Evolutionary conservation across 2,329 filamentous ascomycete genomes (phyloP), one percentile per base, ranked within the genome.

Genomic region (Knoxdaviesia capensis): DNA sequence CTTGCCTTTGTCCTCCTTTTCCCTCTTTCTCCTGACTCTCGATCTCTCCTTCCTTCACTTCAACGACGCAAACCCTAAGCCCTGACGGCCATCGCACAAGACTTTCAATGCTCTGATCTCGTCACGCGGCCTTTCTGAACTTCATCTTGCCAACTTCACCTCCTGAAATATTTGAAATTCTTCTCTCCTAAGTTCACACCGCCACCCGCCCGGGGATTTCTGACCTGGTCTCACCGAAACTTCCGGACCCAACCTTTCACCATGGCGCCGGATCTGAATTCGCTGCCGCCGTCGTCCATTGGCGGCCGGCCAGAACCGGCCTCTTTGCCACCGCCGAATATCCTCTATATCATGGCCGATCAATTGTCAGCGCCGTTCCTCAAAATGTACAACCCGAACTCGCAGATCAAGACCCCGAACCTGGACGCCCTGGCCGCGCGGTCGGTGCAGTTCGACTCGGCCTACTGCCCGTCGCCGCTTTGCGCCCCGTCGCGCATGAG

Each of bases 401-500:
- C 86, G 1, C 80, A 83, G 56, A 94, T 94, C 68, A 83, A 86
- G 61, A 94, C 87, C 1, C 87, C 87, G 39, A 78, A 94, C 61
- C 72, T 94, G 46, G 84, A 94, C 60, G 72, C 75, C 41, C 69
- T 94, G 48, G 85, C 87, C 2, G 73, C 77, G 49, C 74, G 74
- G 46, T 81, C 85, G 7, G 86, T 94, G 32, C 81, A 92, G 55
- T 94, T 94, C 55, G 81, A 93, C 56, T 90, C 81, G 34, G 87
- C 87, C 20, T 94, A 94, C 66, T 94, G 86, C 65, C 88, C 88
- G 46, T 87, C 86, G 7, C 87, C 87, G 6, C 75, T 94, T 35
- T 94, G 87, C 58, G 87, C 86, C 1, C 87, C 87, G 2, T 93
- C 85, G 9, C 79, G 87, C 52, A 93, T 93, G 74, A 85, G 83